A percentile compares a stretch with the other conserved stretches of the same genome.
Conservation (phyloP, 169 alveolate species). For the Eimeria tenella region DNA sequence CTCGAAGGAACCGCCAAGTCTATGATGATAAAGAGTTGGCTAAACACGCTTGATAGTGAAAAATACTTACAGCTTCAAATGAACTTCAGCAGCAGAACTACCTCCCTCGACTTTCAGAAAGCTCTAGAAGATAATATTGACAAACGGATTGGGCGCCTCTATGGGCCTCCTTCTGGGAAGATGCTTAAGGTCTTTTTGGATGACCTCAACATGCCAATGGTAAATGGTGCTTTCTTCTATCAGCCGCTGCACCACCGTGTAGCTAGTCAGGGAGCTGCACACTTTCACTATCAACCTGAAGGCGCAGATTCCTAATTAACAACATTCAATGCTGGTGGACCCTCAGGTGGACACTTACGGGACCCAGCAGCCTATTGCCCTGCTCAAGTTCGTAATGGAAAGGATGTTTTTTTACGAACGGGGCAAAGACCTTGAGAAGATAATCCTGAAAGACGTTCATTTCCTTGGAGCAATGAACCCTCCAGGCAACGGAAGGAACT, state of each 20-base stretch:
- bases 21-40: conserved; percentile 88
- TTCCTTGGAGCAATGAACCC: conserved; percentile 95
- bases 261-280: no score
- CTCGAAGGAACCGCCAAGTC: conserved; percentile 93
- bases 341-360: conserved; percentile 92
- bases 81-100: conserved; percentile 95
- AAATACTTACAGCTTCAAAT: conserved; percentile 88
- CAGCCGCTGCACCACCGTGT: no score
- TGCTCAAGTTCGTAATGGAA: conserved; percentile 94
- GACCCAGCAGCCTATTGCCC: conserved; percentile 96
- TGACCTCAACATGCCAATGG: conserved; percentile 95
- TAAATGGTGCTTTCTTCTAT: not conserved
- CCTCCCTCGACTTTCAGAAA: conserved; percentile 90
- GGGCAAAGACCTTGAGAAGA: conserved; percentile 90
- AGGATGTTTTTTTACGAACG: conserved; percentile 90
- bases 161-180: conserved; percentile 95
- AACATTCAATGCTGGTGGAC: not conserved
- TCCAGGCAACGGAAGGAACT: conserved; percentile 95
- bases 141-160: conserved; percentile 93
- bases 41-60: conserved; percentile 86
- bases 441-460: conserved; percentile 90
- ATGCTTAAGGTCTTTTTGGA: conserved; percentile 94
- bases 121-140: conserved; percentile 93
- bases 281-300: no score
- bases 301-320: not conserved